A percentile compares a stretch with the other conserved stretches of the same genome.
Conservation (phyloP, 768 basidiomycete genomes). For the Mycena rosella region DNA sequence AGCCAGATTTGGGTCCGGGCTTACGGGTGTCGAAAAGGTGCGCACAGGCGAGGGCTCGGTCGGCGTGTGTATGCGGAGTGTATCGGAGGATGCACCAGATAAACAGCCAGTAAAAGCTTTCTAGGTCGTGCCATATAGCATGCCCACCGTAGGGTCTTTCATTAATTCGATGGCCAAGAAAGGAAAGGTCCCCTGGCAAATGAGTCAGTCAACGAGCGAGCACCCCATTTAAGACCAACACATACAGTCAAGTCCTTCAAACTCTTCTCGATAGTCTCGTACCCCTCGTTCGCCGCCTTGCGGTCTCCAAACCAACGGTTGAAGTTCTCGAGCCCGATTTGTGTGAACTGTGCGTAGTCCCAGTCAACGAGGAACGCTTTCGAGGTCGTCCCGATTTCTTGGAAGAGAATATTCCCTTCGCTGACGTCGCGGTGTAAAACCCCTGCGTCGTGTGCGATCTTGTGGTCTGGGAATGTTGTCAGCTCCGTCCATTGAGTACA, state of each 20-base stretch:
- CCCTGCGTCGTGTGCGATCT: conserved; percentile 3
- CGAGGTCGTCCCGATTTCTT: not conserved
- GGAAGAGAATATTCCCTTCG: conserved; percentile 13
- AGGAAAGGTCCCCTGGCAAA: conserved; percentile 22
- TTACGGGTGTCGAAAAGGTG: not conserved
- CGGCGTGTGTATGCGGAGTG: not conserved
- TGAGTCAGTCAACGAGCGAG: not conserved
- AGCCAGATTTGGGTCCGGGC: not conserved
- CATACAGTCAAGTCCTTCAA: conserved; percentile 21
- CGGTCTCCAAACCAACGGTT: not conserved
- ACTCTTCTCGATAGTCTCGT: conserved; percentile 8
- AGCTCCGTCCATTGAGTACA: not conserved
- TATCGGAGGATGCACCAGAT: conserved; percentile 25
- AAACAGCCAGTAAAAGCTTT: conserved; percentile 26
- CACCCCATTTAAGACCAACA: not conserved
- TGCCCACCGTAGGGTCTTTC: not conserved
- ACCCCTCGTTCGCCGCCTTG: not conserved
- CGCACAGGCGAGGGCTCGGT: not conserved
- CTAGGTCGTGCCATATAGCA: conserved; percentile 21
- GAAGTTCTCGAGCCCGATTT: not conserved
- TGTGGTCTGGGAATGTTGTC: not conserved
- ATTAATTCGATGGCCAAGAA: conserved; percentile 28
- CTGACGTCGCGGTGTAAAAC: conserved; percentile 17
- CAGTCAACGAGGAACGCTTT: conserved; percentile 26
- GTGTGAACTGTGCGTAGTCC: conserved; percentile 29